Conservation (phyloP, 73 alveolate genomes). For the Halteria grandinella region DNA sequence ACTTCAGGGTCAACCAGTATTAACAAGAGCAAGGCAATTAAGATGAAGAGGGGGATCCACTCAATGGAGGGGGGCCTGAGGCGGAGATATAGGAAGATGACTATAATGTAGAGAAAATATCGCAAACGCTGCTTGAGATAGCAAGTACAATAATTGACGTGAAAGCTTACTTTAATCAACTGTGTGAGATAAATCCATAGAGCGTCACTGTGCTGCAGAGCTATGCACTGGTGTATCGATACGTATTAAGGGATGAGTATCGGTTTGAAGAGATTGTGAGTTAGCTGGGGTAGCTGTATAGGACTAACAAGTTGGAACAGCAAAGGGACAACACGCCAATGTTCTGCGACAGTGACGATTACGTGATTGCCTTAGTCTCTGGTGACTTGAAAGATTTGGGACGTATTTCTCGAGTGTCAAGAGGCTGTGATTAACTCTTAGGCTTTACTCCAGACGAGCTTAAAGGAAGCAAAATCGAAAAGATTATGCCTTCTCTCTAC, state of each 20-base stretch:
- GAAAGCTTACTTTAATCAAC: background rate
- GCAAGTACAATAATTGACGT: constrained; percentile 18
- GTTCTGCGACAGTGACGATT: constrained; percentile 47
- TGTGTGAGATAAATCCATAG: constrained; percentile 10
- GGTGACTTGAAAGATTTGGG: constrained; percentile 62
- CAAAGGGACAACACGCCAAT: constrained; percentile 36
- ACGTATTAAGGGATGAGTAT: constrained; percentile 53
- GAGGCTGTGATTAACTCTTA: constrained; percentile 26
- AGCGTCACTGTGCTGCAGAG: constrained; percentile 36
- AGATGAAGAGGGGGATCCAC: too few relatives aligned
- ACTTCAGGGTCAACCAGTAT: too few relatives aligned
- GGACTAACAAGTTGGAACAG: constrained; percentile 32
- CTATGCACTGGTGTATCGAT: constrained; percentile 48
- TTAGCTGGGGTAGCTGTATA: constrained; percentile 12
- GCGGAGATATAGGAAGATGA: too few relatives aligned
- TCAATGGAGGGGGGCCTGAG: too few relatives aligned
- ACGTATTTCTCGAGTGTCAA: constrained; percentile 3
- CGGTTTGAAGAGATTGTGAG: constrained; percentile 43
- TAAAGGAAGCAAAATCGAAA: constrained; percentile 15
- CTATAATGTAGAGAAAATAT: constrained; percentile 38
- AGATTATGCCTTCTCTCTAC: constrained; percentile 47
- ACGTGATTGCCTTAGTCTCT: constrained; percentile 43
- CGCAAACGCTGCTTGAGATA: constrained; percentile 8
- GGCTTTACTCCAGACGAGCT: constrained; percentile 58
- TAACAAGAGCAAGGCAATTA: too few relatives aligned